phyloP scores from a whole-genome alignment of 2,329 filamentous ascomycete genomes.

The Domatiomyces catenatus region DNA sequence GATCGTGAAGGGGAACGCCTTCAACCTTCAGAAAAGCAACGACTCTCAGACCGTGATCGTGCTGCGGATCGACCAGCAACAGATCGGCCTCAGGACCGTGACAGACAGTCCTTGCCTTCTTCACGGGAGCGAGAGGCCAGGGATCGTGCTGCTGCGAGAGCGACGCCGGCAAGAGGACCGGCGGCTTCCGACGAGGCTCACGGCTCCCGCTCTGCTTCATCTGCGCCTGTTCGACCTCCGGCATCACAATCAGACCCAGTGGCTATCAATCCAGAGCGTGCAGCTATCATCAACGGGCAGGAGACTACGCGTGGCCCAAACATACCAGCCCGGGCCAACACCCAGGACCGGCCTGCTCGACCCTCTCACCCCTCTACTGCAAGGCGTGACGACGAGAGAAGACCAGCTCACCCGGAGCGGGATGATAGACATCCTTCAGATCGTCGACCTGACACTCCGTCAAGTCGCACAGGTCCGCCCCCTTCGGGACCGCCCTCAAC shows the following conservation, averaged over 20 bases:
- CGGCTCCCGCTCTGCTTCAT: conserved; percentile 7
- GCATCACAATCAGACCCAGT: conserved; percentile 7
- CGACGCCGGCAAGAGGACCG: conserved; percentile 9
- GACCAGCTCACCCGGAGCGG: conserved; percentile 9
- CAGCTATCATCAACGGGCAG: conserved; percentile 18
- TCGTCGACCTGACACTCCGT: conserved; percentile 2
- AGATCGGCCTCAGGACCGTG: conserved; percentile 7
- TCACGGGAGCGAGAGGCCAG: conserved; percentile 18
- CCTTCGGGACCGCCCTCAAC: conserved; percentile 1
- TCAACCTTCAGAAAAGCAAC: conserved; percentile 3
- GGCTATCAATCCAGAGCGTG: conserved; percentile 18
- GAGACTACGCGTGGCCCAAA: conserved; percentile 7
- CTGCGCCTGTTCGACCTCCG: conserved; percentile 14
- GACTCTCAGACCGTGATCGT: conserved; percentile 11
- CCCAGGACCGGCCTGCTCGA: conserved; percentile 9
- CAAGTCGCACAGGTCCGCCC: conserved; percentile 2
- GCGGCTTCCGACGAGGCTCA: conserved; percentile 1
- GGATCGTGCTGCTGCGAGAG: conserved; percentile 6
- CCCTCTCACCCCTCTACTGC: conserved; percentile 15
- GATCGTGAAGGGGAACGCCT: conserved; percentile 7
- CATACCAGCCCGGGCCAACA: conserved; percentile 5
- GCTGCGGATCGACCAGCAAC: conserved; percentile 4
- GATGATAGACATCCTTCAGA: conserved; percentile 10
- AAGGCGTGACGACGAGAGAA: conserved; percentile 14
- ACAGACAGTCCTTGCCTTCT: conserved; percentile 12